Conservation (phyloP, 768 basidiomycete genomes). For the Amanita phalloides region DNA sequence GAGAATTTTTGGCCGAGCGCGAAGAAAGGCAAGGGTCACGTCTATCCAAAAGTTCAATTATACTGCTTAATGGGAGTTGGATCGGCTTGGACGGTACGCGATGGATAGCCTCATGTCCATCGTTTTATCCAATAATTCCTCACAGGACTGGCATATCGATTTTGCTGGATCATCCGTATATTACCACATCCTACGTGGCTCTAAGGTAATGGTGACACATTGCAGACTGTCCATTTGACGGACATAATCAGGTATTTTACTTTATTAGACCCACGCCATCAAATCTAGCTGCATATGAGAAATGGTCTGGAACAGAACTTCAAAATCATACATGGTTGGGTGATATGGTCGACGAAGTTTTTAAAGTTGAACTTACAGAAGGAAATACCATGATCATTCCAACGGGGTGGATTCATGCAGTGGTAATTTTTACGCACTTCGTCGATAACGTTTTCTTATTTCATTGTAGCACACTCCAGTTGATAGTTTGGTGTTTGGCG, state of each 20-base stretch:
- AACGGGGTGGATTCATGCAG: slow-evolving; percentile 96
- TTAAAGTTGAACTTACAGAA: slow-evolving; percentile 62
- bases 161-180: slow-evolving; percentile 98
- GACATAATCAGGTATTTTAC: slow-evolving; percentile 64
- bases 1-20: slow-evolving; percentile 89
- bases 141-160: slow-evolving; percentile 97
- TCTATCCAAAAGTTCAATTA: slow-evolving; percentile 88
- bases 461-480: slow-evolving; percentile 67
- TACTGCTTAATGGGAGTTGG: slow-evolving; percentile 97
- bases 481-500: slow-evolving; percentile 93
- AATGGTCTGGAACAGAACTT: slow-evolving; percentile 87
- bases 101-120: background rate
- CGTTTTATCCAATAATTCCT: background rate
- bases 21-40: slow-evolving; percentile 58
- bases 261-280: slow-evolving; percentile 84
- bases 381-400: slow-evolving; percentile 94
- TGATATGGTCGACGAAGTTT: slow-evolving; percentile 85
- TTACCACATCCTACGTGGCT: slow-evolving; percentile 83
- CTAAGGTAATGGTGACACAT: slow-evolving; percentile 44
- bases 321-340: slow-evolving; percentile 89
- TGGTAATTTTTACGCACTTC: slow-evolving; percentile 42
- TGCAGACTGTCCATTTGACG: slow-evolving; percentile 4
- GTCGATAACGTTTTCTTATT: background rate
- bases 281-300: slow-evolving; percentile 84
- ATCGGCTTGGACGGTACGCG: slow-evolving; percentile 83